Conservation (phyloP, 2,329 filamentous ascomycete species). For the Trichoderma asperellum region DNA sequence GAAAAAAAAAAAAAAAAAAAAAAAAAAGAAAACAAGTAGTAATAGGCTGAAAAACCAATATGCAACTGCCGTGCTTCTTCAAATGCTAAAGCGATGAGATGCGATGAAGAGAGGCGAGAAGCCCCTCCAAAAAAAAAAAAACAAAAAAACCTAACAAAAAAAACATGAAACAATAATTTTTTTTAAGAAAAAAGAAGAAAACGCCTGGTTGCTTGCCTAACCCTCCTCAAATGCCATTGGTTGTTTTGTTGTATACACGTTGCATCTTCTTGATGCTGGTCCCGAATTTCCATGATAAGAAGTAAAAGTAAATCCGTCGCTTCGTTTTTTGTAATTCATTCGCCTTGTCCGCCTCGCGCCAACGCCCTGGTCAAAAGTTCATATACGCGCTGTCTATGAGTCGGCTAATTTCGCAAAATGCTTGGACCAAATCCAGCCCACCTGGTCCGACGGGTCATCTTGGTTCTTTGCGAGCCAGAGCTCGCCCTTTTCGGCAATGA, state of each 20-base stretch:
- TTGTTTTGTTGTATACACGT: conserved; percentile 28
- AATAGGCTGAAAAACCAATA: not conserved
- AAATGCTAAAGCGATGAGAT: not conserved
- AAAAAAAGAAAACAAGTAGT: not conserved
- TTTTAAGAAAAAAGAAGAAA: conserved; percentile 24
- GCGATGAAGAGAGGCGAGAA: conserved; percentile 1
- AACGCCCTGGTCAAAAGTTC: conserved; percentile 29
- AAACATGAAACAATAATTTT: conserved; percentile 10
- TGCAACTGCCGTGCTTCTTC: conserved; percentile 6
- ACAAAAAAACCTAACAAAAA: conserved; percentile 27
- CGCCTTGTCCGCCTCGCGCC: conserved; percentile 31
- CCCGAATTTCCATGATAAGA: conserved; percentile 17
- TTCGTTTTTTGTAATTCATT: conserved; percentile 22
- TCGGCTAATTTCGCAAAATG: conserved; percentile 79
- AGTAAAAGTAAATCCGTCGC: conserved; percentile 24
- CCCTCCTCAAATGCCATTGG: conserved; percentile 24
- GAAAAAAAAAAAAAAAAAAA: not conserved
- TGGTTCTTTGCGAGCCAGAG: conserved; percentile 98
- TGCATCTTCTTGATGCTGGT: conserved; percentile 25
- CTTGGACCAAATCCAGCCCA: conserved; percentile 99
- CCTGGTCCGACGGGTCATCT: conserved; percentile 75
- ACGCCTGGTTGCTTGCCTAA: conserved; percentile 25
- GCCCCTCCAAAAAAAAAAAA: not conserved
- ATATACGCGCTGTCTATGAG: conserved; percentile 39
- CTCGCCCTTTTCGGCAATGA: conserved; percentile 95